A percentile compares a stretch with the other conserved stretches of the same genome.
Evolutionary conservation across 2,329 filamentous ascomycete species (phyloP).

Genomic region (Xylariaceae sp.): DNA sequence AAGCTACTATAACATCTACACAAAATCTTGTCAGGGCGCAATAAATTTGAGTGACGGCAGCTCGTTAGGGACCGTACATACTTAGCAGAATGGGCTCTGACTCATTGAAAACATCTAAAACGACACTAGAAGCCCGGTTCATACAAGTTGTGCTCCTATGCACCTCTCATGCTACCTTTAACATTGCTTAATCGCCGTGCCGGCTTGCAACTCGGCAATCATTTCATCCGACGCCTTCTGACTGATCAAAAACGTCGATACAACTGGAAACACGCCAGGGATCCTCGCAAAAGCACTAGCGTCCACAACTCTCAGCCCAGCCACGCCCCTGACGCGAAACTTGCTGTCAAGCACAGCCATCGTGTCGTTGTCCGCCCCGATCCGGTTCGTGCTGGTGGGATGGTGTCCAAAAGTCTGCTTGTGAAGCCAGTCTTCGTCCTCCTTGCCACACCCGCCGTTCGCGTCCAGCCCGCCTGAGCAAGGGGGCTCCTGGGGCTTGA

Average conservation of each 20-base stretch:
- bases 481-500: constrained; percentile 22
- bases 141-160: too few species aligned
- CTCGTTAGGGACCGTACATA: too few species aligned
- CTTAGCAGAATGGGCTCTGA: too few species aligned
- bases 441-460: constrained; percentile 13
- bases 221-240: constrained; percentile 28
- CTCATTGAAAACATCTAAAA: too few species aligned
- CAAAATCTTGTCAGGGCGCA: too few species aligned
- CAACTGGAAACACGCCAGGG: constrained; percentile 23
- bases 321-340: constrained; percentile 59
- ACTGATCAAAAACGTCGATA: constrained; percentile 24
- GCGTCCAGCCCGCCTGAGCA: constrained; percentile 16
- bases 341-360: constrained; percentile 59
- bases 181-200: background rate
- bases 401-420: constrained; percentile 61
- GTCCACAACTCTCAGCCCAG: constrained; percentile 50
- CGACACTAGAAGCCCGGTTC: too few species aligned
- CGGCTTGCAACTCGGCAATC: constrained; percentile 16
- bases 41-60: too few species aligned
- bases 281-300: constrained; percentile 24
- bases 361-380: constrained; percentile 56
- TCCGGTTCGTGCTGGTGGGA: constrained; percentile 58
- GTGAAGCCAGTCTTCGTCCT: constrained; percentile 42
- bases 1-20: too few species aligned
- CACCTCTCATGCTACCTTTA: too few species aligned